Conservation (phyloP, 1,284 basidiomycete genomes). For the Ceratobasidium sp. region DNA sequence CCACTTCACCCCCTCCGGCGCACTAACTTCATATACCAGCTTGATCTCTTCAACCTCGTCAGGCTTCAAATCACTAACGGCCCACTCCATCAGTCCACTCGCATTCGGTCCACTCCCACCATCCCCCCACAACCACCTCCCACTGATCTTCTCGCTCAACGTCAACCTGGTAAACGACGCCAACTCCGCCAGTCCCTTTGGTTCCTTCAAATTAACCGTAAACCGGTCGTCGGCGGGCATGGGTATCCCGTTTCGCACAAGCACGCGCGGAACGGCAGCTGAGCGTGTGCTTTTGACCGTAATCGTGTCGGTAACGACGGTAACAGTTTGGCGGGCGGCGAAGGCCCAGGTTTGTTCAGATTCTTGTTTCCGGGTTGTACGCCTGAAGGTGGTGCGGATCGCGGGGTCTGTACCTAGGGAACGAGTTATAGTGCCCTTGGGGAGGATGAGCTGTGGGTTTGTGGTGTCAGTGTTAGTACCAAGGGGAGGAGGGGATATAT, state of each 20-base stretch:
- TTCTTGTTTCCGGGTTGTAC: conserved; percentile 53
- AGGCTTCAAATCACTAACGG: conserved; percentile 41
- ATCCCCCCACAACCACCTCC: conserved; percentile 44
- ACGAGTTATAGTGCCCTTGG: conserved; percentile 58
- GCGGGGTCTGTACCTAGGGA: conserved; percentile 68
- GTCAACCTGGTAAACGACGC: conserved; percentile 63
- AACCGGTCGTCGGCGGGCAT: conserved; percentile 59
- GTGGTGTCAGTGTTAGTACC: conserved; percentile 27
- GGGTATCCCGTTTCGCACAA: conserved; percentile 67
- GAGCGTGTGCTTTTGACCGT: conserved; percentile 66
- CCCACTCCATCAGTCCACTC: conserved; percentile 46
- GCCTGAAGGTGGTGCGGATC: conserved; percentile 64
- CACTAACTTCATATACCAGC: conserved; percentile 67
- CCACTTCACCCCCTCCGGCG: conserved; percentile 60
- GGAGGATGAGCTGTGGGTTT: conserved; percentile 51
- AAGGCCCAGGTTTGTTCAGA: conserved; percentile 16
- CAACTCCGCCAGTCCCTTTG: conserved; percentile 64
- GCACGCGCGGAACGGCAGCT: conserved; percentile 61
- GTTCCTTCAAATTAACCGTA: conserved; percentile 64
- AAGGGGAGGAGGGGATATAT: conserved; percentile 10
- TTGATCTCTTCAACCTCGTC: conserved; percentile 60
- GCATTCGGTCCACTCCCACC: not conserved
- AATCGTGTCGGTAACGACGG: conserved; percentile 59
- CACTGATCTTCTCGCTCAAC: conserved; percentile 54
- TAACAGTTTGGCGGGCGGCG: conserved; percentile 23